A percentile compares a stretch with the other conserved stretches of the same genome.
phyloP scores from a whole-genome alignment of 2,329 filamentous ascomycete species.

The Alternaria postmessia region DNA sequence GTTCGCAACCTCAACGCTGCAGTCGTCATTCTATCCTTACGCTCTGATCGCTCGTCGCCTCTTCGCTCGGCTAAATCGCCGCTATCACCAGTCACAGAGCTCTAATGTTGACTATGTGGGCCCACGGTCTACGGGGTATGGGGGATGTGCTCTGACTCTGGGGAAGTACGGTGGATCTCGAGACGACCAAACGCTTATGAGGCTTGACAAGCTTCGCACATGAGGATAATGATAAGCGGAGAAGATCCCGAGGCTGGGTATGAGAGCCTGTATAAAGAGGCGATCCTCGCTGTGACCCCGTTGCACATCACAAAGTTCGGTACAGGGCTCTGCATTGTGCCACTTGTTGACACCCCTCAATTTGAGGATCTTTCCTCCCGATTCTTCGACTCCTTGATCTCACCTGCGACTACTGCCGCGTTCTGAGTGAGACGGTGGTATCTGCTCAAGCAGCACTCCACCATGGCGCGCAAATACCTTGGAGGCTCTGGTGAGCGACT shows the following conservation, averaged over 20 bases:
- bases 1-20: constrained; percentile 12
- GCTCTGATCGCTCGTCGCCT: not conserved
- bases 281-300: constrained; percentile 6
- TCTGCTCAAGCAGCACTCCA: not conserved
- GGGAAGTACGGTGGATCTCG: constrained; percentile 11
- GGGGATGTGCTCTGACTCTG: constrained; percentile 8
- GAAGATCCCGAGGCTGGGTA: constrained; percentile 11
- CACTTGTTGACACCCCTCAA: not conserved
- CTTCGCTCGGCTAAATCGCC: constrained; percentile 16
- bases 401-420: not conserved
- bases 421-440: not conserved
- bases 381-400: not conserved
- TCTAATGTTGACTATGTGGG: constrained; percentile 13
- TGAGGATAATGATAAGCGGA: constrained; percentile 21
- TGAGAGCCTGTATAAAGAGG: constrained; percentile 19
- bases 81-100: constrained; percentile 9
- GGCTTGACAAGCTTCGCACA: constrained; percentile 3
- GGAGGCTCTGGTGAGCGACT: constrained; percentile 60
- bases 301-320: constrained; percentile 6
- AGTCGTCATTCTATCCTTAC: constrained; percentile 5
- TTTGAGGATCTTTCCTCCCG: not conserved
- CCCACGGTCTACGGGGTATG: constrained; percentile 13
- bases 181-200: constrained; percentile 8
- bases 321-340: constrained; percentile 9
- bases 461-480: constrained; percentile 59